phyloP scores from a whole-genome alignment of 768 basidiomycete species.

The Kondoa subrosea region DNA sequence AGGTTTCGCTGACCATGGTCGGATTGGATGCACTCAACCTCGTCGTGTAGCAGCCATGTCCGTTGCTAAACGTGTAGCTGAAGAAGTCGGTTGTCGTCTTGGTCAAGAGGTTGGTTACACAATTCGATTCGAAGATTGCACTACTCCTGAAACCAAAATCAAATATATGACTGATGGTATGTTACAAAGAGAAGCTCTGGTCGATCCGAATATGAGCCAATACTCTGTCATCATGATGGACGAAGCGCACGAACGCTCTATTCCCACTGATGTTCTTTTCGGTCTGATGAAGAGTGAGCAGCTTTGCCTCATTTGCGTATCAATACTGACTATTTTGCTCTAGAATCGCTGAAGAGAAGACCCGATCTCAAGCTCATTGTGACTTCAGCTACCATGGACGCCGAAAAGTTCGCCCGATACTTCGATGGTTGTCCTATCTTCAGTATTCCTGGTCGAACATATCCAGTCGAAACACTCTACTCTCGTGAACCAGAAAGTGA shows the following conservation, averaged over 20 bases:
- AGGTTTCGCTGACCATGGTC: constrained; percentile 74
- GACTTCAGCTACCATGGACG: constrained; percentile 95
- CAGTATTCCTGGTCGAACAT: constrained; percentile 98
- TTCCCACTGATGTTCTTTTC: constrained; percentile 94
- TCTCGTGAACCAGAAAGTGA: constrained; percentile 96
- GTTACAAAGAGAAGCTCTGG: constrained; percentile 88
- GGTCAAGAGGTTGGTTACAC: constrained; percentile 97
- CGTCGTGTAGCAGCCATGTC: constrained; percentile 99
- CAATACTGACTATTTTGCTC: constrained; percentile 18
- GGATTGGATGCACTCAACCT: constrained; percentile 94
- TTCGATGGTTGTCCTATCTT: constrained; percentile 98
- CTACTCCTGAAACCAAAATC: constrained; percentile 93
- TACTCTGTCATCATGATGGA: constrained; percentile 97
- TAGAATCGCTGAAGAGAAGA: constrained; percentile 85
- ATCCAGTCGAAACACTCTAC: constrained; percentile 93
- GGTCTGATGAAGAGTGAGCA: constrained; percentile 70
- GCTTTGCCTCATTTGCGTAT: constrained; percentile 8
- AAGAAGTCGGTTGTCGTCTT: constrained; percentile 92
- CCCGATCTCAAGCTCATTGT: constrained; percentile 95
- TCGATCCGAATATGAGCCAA: constrained; percentile 79
- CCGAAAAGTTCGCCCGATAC: constrained; percentile 98
- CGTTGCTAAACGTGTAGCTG: constrained; percentile 92
- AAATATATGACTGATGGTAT: constrained; percentile 99
- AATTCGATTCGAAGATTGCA: constrained; percentile 98
- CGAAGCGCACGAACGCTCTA: constrained; percentile 95